Conservation (phyloP, 2,329 filamentous ascomycete genomes). For the Neonectria sp. region DNA sequence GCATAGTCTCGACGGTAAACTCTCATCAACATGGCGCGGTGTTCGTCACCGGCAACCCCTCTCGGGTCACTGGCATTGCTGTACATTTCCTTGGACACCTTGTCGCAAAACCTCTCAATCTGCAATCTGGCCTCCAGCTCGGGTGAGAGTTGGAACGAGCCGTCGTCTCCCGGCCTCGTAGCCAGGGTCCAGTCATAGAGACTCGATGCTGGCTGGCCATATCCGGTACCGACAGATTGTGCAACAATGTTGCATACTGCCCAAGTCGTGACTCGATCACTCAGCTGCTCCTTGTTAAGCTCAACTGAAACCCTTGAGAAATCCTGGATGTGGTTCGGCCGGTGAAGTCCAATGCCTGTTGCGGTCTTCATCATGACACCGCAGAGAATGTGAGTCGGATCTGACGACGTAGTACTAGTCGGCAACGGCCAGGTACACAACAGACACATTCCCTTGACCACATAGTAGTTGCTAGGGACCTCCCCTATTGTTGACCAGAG, state of each 20-base stretch:
- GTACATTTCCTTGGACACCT: conserved; percentile 84
- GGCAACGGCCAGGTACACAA: conserved; percentile 88
- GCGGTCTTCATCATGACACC: conserved; percentile 91
- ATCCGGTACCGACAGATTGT: conserved; percentile 86
- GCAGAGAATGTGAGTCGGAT: conserved; percentile 85
- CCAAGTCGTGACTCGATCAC: conserved; percentile 86
- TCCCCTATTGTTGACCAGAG: conserved; percentile 85
- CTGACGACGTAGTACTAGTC: conserved; percentile 84
- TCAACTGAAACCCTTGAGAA: conserved; percentile 84
- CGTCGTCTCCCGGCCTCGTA: conserved; percentile 71
- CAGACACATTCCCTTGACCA: conserved; percentile 85
- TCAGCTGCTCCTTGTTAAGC: conserved; percentile 83
- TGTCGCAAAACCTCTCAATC: conserved; percentile 83
- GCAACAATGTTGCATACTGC: conserved; percentile 89
- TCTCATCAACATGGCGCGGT: conserved; percentile 76
- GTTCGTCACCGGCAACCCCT: conserved; percentile 77
- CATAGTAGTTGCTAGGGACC: conserved; percentile 83
- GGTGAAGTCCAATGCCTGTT: conserved; percentile 85
- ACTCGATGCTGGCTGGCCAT: conserved; percentile 85
- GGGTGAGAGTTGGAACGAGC: conserved; percentile 70
- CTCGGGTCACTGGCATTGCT: conserved; percentile 82
- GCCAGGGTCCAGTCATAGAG: conserved; percentile 83
- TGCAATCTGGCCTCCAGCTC: conserved; percentile 78
- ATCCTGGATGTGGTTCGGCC: conserved; percentile 86
- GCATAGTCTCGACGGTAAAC: conserved; percentile 76